Evolutionary conservation across 1,284 basidiomycete species (phyloP), one percentile per base, ranked within the genome.

Genomic region (Ceratobasidium sp.): DNA sequence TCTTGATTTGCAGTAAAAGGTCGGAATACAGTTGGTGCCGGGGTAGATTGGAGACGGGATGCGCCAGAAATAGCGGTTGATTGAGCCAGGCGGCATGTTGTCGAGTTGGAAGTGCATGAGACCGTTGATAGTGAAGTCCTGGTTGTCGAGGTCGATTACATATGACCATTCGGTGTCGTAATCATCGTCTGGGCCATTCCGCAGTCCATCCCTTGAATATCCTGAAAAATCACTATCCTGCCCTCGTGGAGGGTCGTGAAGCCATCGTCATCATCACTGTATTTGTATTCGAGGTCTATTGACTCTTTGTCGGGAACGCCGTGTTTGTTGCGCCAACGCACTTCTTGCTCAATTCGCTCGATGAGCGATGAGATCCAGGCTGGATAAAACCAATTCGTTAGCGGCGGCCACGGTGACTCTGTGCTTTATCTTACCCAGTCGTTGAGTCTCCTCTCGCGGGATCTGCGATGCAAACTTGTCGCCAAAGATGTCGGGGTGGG

Each of bases 71-170:
- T 28, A 15, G 9, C 23, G 6, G 58, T 12, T 28, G n/a, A 5
- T 10, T 15, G 28, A n/a, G 15, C n/a, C 46, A 20, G 49, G 46
- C 3, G 66, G 67, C 67, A 69, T 69, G 67, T 69, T 69, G 33
- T 55, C 46, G 26, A 69, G 51, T 10, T 33, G 6, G 46, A 58
- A 55, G 33, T 42, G 55, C 2, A 55, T 33, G 3, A 20, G 13
- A 20, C 53, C 55, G 55, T 71, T 44, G 18, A 71, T 40, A 20
- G 33, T 44, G 26, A 71, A 71, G 3, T 33, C 55, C 1, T 23
- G 55, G 23, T 42, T n/a, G 44, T 53, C 67, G 20, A 69, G 49
- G 28, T 69, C 67, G 18, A 69, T 55, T 1, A 53, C 51, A 53
- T 69, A 69, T 0, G 46, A 53, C 49, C 49, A 51, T 26, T 46